These are phyloP conservation scores for Dalechampia spathulata DNA, from an alignment of 441 rosid genomes.

Conservation along the genomic window DNA sequence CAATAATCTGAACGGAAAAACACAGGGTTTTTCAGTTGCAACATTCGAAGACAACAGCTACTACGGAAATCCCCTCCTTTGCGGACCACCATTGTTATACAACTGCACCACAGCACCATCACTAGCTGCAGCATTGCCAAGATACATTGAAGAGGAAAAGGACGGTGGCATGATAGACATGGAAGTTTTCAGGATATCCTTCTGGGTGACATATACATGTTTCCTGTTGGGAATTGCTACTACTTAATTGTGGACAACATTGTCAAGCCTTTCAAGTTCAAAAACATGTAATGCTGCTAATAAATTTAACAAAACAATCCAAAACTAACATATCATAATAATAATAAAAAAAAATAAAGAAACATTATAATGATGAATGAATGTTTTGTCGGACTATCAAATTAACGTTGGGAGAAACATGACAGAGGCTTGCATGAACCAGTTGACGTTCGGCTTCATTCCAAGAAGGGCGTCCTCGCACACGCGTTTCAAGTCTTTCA, in stretches of 20 bases:
- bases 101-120: not conserved
- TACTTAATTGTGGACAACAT: not conserved
- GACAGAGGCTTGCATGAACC: too few species aligned
- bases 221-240: not conserved
- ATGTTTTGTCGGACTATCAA: too few species aligned
- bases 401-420: too few species aligned
- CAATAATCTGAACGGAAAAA: slow-evolving; percentile 25
- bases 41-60: slow-evolving; percentile 12
- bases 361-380: too few species aligned
- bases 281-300: not conserved
- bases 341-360: too few species aligned
- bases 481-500: too few species aligned
- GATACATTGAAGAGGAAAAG: not conserved
- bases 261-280: not conserved
- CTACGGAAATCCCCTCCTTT: not conserved
- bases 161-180: not conserved
- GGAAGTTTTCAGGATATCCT: not conserved
- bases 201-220: not conserved
- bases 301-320: too few species aligned
- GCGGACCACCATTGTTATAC: not conserved
- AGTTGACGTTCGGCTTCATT: too few species aligned
- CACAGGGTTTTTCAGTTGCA: slow-evolving; percentile 8
- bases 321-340: too few species aligned
- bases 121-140: not conserved
- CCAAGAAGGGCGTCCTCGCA: too few species aligned